These are phyloP conservation scores for Coemansia sp. DNA, from an alignment of 192 early-diverging fungal species.

Conservation along the genomic window DNA sequence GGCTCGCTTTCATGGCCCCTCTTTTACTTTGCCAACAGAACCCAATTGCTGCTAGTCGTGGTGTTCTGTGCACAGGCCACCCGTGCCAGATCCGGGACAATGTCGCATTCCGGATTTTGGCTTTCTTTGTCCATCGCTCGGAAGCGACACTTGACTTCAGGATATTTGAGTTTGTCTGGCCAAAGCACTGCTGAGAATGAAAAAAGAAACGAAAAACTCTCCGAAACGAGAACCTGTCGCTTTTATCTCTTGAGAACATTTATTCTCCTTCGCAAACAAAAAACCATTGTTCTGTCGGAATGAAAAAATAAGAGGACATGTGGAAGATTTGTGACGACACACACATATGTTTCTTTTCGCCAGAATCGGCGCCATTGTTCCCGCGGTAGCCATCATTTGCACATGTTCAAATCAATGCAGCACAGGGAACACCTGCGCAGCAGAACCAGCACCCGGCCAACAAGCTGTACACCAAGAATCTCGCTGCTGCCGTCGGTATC, in stretches of 20 bases:
- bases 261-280: not conserved
- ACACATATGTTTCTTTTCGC: not conserved
- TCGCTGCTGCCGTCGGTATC: slow-evolving; percentile 18
- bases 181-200: not conserved
- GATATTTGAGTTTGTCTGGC: not conserved
- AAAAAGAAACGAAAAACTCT: not conserved
- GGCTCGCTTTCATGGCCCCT: not conserved
- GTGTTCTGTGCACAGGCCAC: slow-evolving; percentile 1
- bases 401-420: slow-evolving; percentile 26
- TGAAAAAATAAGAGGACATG: no score
- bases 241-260: not conserved
- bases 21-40: not conserved
- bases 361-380: not conserved
- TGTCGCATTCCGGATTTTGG: slow-evolving; percentile 1
- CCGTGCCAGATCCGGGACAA: not conserved
- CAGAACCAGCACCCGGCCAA: slow-evolving; percentile 20
- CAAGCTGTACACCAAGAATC: slow-evolving; percentile 36
- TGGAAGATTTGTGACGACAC: not conserved
- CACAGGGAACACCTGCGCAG: slow-evolving; percentile 26
- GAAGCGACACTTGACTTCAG: not conserved
- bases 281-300: not conserved
- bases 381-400: not conserved
- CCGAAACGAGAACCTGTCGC: not conserved
- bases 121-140: not conserved
- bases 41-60: not conserved